A percentile compares a stretch with the other conserved stretches of the same genome.
Evolutionary conservation across 805 yeast genomes (phyloP).

Genomic region (Pichia kluyveri): DNA sequence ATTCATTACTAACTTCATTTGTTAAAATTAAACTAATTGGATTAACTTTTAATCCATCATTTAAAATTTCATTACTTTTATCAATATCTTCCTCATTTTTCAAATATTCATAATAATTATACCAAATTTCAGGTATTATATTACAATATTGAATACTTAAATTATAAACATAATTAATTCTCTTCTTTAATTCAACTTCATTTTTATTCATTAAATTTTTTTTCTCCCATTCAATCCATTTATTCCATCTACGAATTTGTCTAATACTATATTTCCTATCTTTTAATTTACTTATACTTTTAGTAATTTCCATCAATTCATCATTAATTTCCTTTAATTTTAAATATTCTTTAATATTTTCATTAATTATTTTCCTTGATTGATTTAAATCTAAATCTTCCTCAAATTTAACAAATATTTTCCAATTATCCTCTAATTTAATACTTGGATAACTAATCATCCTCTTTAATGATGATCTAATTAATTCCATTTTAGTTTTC

Average conservation of each 20-base stretch:
- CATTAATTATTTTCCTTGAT: slow-evolving; percentile 79
- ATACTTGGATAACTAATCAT: slow-evolving; percentile 69
- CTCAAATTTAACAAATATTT: slow-evolving; percentile 75
- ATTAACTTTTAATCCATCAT: slow-evolving; percentile 50
- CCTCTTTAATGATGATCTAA: slow-evolving; percentile 63
- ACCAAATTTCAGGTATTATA: slow-evolving; percentile 73
- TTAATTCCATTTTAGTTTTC: slow-evolving; percentile 68
- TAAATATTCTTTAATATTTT: slow-evolving; percentile 78
- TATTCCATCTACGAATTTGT: slow-evolving; percentile 59
- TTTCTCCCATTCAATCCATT: slow-evolving; percentile 69
- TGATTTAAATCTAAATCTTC: slow-evolving; percentile 58
- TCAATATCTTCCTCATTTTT: slow-evolving; percentile 8
- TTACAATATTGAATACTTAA: slow-evolving; percentile 56
- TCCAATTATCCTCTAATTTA: slow-evolving; percentile 72
- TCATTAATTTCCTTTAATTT: slow-evolving; percentile 68
- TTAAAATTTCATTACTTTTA: slow-evolving; percentile 34
- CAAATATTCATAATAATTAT: slow-evolving; percentile 34
- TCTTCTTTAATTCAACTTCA: slow-evolving; percentile 37
- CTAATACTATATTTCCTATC: slow-evolving; percentile 17
- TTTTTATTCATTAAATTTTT: slow-evolving; percentile 38
- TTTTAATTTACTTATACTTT: slow-evolving; percentile 10
- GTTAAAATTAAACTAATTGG: slow-evolving; percentile 63
- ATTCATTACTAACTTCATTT: slow-evolving; percentile 58
- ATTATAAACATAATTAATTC: slow-evolving; percentile 65
- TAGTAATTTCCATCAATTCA: slow-evolving; percentile 56